phyloP scores from a whole-genome alignment of 257 asterid genomes.

The Nicotiana benthamiana region DNA sequence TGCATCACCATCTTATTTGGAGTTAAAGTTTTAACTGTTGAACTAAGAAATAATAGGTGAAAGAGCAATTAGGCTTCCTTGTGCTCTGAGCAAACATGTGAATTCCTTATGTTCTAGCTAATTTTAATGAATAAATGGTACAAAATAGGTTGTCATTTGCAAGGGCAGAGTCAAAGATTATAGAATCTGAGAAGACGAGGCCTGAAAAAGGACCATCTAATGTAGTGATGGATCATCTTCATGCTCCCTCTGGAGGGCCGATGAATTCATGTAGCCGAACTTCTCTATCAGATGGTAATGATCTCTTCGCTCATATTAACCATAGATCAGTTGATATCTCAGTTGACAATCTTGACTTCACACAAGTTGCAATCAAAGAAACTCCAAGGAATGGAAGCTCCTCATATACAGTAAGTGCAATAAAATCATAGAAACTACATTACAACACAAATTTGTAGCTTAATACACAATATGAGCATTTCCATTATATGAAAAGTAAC shows the following conservation, averaged over 20 bases:
- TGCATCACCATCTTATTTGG: not conserved
- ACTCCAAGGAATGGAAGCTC: slow-evolving; percentile 11
- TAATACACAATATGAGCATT: not conserved
- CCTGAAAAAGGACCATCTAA: not conserved
- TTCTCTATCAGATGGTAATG: slow-evolving; percentile 14
- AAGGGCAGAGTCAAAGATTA: not conserved
- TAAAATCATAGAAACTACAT: not conserved
- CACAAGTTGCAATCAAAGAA: slow-evolving; percentile 12
- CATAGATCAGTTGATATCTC: slow-evolving; percentile 26
- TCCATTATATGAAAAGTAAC: not conserved
- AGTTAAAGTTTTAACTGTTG: not conserved
- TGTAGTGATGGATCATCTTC: not conserved
- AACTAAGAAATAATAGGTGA: not conserved
- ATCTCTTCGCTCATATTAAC: slow-evolving; percentile 1
- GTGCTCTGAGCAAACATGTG: not conserved
- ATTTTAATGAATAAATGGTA: not conserved
- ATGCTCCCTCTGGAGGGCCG: slow-evolving; percentile 8
- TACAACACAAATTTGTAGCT: not conserved
- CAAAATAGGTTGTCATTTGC: not conserved
- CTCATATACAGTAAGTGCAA: slow-evolving; percentile 31
- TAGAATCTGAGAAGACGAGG: not conserved
- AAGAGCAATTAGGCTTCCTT: not conserved
- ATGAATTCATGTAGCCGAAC: slow-evolving; percentile 10
- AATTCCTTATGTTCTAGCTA: not conserved
- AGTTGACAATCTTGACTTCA: slow-evolving; percentile 13